Evolutionary conservation across 768 basidiomycete genomes (phyloP).

Genomic region (Paxillus rubicundulus): DNA sequence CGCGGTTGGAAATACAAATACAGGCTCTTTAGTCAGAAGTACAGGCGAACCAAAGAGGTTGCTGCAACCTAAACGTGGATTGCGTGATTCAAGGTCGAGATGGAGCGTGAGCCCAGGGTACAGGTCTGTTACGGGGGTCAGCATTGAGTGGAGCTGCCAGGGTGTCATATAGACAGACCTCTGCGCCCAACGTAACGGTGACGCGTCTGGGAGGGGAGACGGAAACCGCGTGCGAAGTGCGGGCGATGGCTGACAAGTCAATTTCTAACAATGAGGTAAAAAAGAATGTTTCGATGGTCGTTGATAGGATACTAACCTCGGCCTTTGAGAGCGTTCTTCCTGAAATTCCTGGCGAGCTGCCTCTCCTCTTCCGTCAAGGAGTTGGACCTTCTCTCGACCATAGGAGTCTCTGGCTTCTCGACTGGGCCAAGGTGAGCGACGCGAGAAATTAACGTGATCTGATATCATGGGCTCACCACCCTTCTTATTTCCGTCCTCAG

Average conservation of each 20-base stretch:
- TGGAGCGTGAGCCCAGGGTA: background rate
- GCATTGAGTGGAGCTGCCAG: background rate
- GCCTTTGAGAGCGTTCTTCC: constrained; percentile 70
- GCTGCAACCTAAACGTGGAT: no score
- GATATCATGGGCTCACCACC: constrained; percentile 12
- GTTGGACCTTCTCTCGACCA: constrained; percentile 37
- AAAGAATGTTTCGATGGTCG: background rate
- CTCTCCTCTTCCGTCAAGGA: constrained; percentile 62
- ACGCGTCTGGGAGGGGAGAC: constrained; percentile 41
- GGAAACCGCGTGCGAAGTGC: constrained; percentile 73
- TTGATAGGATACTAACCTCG: constrained; percentile 37
- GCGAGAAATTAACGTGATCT: background rate
- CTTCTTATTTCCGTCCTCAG: constrained; percentile 27
- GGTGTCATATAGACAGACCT: constrained; percentile 9
- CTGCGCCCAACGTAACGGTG: constrained; percentile 14
- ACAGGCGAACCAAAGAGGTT: background rate
- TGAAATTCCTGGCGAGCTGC: constrained; percentile 60
- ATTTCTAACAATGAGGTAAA: constrained; percentile 27
- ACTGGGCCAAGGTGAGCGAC: constrained; percentile 13
- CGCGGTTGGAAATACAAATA: constrained; percentile 16
- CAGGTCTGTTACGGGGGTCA: background rate
- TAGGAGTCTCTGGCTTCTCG: constrained; percentile 31
- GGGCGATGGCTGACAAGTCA: constrained; percentile 78
- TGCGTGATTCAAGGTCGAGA: no score
- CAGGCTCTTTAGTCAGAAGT: constrained; percentile 7